Base-by-base conservation (phyloP, 768 basidiomycete genomes). In the Rossbeevera mucosa region DNA sequence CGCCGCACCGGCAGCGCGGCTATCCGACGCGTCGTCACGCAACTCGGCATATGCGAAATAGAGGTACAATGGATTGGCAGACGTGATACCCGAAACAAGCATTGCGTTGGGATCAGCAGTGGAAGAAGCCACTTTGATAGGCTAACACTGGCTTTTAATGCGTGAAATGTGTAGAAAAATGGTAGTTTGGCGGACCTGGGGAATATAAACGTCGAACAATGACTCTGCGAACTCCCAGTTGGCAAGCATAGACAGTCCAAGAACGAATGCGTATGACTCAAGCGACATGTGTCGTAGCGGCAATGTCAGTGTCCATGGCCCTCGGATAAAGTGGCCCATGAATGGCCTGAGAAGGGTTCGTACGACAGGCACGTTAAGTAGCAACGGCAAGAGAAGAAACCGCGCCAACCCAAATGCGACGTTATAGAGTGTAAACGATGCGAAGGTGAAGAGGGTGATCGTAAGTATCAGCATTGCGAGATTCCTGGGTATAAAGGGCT, bases 11-110 rank as follows among this genome's bases (percentile, higher is more conserved):
- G 71, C 58, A 3, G 76, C 43, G 4, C 74, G 72, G 5, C 67
- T 66, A 20, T 77, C 76, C n/a, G 68, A 64, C 0, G 83, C 75
- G 11, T 88, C 60, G 4, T 73, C 71, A 9, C 67, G 67, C 36
- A 92, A 73, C 55, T 91, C 88, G 0, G 76, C 69, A 59, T 82
- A 88, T 0, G 88, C 87, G 55, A 85, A 80, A 62, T 84, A 78
- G 38, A 78, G 77, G 67, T 81, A 85, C 24, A 76, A 62, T 21
- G 54, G 53, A 48, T 82, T 77, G 4, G 67, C 55, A 16, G 83
- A 85, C 2, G 81, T 76, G 40, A 81, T 72, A 9, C 88, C 90
- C 5, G 86, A 83, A 9, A 88, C 71, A 6, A 88, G 70, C 4
- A 77, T 80, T 4, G 77, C 70, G 33, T 78, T 74, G 2, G 82